phyloP scores from a whole-genome alignment of 371 early-diverging fungal genomes.

The Fennellomyces sp. region DNA sequence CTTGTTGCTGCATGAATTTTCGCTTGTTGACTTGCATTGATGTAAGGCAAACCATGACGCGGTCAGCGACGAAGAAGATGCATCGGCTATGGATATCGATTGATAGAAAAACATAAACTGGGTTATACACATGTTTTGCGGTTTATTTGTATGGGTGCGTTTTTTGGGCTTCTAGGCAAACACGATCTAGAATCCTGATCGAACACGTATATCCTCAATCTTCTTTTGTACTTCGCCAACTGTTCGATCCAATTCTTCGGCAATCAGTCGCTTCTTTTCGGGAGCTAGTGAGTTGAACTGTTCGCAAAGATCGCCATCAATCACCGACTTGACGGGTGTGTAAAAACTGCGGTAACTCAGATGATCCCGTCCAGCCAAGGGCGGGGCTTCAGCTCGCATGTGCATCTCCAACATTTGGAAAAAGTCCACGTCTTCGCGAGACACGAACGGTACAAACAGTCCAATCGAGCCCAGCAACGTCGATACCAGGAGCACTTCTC shows the following conservation, averaged over 20 bases:
- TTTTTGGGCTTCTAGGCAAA: too few relatives aligned
- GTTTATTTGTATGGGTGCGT: too few relatives aligned
- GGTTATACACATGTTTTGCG: background rate
- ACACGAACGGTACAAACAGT: constrained; percentile 83
- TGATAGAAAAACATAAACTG: background rate
- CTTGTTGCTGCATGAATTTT: background rate
- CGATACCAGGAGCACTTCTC: constrained; percentile 86
- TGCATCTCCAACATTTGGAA: constrained; percentile 93
- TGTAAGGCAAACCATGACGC: too few relatives aligned
- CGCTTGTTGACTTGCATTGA: background rate
- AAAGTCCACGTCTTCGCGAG: constrained; percentile 91
- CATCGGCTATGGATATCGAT: background rate
- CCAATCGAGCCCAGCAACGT: constrained; percentile 87
- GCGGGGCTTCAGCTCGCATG: constrained; percentile 77
- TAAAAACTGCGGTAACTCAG: constrained; percentile 81
- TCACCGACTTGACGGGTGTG: constrained; percentile 79
- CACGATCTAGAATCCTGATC: constrained; percentile 55
- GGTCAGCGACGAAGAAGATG: background rate
- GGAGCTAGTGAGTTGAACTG: constrained; percentile 69
- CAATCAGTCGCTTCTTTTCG: constrained; percentile 76
- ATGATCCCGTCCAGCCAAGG: constrained; percentile 91
- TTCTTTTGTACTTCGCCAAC: constrained; percentile 89
- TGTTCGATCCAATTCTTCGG: constrained; percentile 88
- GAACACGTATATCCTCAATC: constrained; percentile 84
- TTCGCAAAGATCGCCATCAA: constrained; percentile 96